Conservation (phyloP, 345 rosid genomes). For the Salix udensis region DNA sequence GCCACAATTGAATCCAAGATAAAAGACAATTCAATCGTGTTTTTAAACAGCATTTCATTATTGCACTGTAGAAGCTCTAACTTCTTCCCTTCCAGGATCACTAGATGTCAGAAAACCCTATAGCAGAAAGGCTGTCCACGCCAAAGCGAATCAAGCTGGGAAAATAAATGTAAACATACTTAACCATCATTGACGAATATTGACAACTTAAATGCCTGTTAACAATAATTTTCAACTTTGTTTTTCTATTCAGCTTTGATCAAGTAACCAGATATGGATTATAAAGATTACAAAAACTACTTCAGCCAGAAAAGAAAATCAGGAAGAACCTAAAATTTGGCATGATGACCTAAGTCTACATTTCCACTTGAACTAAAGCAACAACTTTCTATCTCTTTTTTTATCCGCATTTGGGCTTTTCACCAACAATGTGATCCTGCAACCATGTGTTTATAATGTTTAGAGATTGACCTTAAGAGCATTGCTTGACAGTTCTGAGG, state of each 20-base stretch:
- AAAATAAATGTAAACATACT: too few species aligned
- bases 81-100: too few species aligned
- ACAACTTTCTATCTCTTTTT: too few species aligned
- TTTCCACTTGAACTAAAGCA: neutral
- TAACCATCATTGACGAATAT: too few species aligned
- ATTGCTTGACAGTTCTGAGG: neutral
- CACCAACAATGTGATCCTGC: neutral
- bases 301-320: neutral
- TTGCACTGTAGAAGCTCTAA: too few species aligned
- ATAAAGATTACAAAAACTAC: neutral
- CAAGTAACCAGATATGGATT: neutral
- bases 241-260: neutral
- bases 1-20: too few species aligned
- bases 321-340: neutral
- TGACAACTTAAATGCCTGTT: neutral
- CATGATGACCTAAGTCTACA: neutral
- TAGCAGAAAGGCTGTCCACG: too few species aligned
- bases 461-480: neutral
- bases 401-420: neutral
- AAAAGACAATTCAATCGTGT: too few species aligned
- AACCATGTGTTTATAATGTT: too few species aligned
- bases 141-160: too few species aligned
- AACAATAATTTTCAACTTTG: neutral
- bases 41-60: too few species aligned
- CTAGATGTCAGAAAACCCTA: too few species aligned